Conservation (phyloP, 768 basidiomycete genomes). For the Serendipita sp. region DNA sequence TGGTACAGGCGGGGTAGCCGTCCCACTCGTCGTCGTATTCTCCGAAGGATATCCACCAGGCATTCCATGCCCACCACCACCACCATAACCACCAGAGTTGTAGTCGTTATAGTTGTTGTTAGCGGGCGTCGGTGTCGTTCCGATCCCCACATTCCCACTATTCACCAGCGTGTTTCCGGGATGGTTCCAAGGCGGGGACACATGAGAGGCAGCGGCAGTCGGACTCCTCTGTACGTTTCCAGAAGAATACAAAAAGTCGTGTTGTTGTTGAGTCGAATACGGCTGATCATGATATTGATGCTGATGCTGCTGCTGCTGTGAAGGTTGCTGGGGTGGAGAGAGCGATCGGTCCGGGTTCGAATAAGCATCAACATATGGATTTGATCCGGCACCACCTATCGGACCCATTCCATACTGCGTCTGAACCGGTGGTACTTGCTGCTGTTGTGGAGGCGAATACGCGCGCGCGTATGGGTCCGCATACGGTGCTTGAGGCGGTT, state of each 20-base stretch:
- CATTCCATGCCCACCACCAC: not conserved
- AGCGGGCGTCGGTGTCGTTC: not conserved
- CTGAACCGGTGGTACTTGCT: not conserved
- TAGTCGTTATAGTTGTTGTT: not conserved
- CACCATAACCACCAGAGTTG: not conserved
- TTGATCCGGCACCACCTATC: too few species aligned
- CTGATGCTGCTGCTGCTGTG: not conserved
- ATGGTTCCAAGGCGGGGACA: not conserved
- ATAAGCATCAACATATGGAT: not conserved
- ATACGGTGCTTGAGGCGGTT: not conserved
- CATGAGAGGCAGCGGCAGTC: not conserved
- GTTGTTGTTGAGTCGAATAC: too few species aligned
- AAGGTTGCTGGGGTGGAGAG: not conserved
- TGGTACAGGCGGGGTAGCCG: not conserved
- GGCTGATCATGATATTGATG: too few species aligned
- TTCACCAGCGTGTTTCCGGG: not conserved
- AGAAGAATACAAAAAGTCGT: too few species aligned
- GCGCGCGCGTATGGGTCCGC: not conserved
- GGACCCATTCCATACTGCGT: too few species aligned
- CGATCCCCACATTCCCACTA: not conserved
- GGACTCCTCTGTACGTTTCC: too few species aligned
- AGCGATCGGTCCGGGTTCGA: not conserved
- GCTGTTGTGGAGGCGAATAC: not conserved
- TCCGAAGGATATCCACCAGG: not conserved
- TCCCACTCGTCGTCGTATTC: not conserved